These are phyloP conservation scores for Pseudozyma sp. DNA, from an alignment of 1,284 basidiomycete genomes.

Conservation along the genomic window DNA sequence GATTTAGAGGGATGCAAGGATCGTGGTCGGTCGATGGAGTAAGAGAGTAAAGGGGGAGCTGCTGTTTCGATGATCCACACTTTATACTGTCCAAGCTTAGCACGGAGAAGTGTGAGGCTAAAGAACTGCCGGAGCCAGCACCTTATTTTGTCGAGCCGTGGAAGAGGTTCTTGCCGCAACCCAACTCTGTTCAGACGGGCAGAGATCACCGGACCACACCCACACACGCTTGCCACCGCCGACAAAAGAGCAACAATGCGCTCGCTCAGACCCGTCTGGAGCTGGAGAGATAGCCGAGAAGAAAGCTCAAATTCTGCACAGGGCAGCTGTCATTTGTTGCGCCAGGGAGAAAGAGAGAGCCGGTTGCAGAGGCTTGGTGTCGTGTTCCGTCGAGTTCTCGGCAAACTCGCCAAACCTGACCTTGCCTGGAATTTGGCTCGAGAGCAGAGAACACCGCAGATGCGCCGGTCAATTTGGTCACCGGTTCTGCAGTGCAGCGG, in stretches of 20 bases:
- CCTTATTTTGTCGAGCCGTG: not conserved
- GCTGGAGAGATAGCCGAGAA: slow-evolving; percentile 36
- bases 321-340: slow-evolving; percentile 3
- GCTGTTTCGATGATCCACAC: no score
- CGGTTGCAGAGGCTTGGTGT: slow-evolving; percentile 1
- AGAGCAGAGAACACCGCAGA: not conserved
- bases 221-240: slow-evolving; percentile 20
- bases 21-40: no score
- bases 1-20: not conserved
- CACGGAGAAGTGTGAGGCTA: no score
- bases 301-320: slow-evolving; percentile 12
- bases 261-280: no score
- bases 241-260: not conserved
- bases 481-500: slow-evolving; percentile 10
- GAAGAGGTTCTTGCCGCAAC: slow-evolving; percentile 10
- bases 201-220: slow-evolving; percentile 29
- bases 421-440: not conserved
- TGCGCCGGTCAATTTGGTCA: slow-evolving; percentile 38
- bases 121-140: not conserved
- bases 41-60: no score
- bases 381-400: slow-evolving; percentile 9
- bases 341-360: no score
- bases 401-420: slow-evolving; percentile 11
- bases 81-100: no score
- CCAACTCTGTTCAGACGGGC: not conserved